Conservation (phyloP, 169 alveolate species). For the Toxoplasma gondii region DNA sequence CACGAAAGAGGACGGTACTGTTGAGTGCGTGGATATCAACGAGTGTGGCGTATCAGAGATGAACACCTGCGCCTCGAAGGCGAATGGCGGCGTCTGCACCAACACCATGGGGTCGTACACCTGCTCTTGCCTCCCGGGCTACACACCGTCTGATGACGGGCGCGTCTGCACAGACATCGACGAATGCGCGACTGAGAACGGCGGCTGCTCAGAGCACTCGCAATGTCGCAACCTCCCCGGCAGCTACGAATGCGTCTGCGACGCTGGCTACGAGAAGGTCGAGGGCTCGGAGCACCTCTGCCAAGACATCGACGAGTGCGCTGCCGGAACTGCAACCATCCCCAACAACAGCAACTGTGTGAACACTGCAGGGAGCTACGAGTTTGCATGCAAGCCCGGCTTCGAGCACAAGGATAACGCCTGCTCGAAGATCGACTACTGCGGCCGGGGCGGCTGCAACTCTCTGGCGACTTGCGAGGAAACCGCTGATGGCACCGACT, state of each 20-base stretch:
- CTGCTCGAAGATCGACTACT: slow-evolving; percentile 64
- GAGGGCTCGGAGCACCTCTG: background rate
- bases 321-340: slow-evolving; percentile 11
- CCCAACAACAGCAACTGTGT: slow-evolving; percentile 48
- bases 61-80: slow-evolving; percentile 66
- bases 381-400: slow-evolving; percentile 56
- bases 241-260: slow-evolving; percentile 71
- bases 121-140: slow-evolving; percentile 73
- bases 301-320: slow-evolving; percentile 63
- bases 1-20: background rate
- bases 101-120: slow-evolving; percentile 74
- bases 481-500: slow-evolving; percentile 71
- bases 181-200: slow-evolving; percentile 50
- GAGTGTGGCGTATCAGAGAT: slow-evolving; percentile 59
- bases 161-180: slow-evolving; percentile 55
- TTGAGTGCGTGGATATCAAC: slow-evolving; percentile 52
- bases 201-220: slow-evolving; percentile 52
- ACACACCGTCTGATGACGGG: slow-evolving; percentile 60
- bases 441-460: slow-evolving; percentile 55
- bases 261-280: slow-evolving; percentile 55
- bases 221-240: slow-evolving; percentile 71
- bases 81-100: slow-evolving; percentile 67
- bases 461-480: slow-evolving; percentile 60
- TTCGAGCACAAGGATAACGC: slow-evolving; percentile 17
- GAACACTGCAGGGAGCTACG: slow-evolving; percentile 55